Conservation (phyloP, 805 yeast species). For the Sugiyamaella qingdaonensis region DNA sequence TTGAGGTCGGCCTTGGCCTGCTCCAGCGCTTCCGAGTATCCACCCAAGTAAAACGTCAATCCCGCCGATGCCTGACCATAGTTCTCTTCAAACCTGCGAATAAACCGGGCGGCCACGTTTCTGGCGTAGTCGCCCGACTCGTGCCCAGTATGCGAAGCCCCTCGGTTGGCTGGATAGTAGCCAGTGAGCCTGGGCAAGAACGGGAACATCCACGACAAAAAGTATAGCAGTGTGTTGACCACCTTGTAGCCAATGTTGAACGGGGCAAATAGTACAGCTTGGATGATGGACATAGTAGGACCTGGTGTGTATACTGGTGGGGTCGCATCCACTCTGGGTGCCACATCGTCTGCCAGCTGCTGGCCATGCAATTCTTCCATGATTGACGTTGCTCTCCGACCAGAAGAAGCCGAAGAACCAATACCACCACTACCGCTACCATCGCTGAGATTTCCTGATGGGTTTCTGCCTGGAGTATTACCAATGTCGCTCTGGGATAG, state of each 20-base stretch:
- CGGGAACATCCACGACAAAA: constrained; percentile 35
- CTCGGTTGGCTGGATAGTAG: constrained; percentile 36
- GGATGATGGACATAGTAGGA: constrained; percentile 26
- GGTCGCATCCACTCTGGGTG: constrained; percentile 28
- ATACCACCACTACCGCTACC: background rate
- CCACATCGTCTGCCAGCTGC: constrained; percentile 25
- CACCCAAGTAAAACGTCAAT: constrained; percentile 57
- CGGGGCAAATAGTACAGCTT: constrained; percentile 34
- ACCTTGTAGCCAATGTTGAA: constrained; percentile 32
- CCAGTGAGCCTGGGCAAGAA: constrained; percentile 36
- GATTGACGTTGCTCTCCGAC: constrained; percentile 21
- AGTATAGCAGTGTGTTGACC: constrained; percentile 26
- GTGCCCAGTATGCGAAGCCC: constrained; percentile 35
- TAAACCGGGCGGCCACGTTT: constrained; percentile 49
- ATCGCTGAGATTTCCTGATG: background rate
- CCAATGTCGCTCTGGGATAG: background rate
- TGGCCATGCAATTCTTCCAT: constrained; percentile 28
- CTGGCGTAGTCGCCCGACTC: constrained; percentile 45
- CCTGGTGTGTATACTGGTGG: constrained; percentile 26
- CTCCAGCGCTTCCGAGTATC: constrained; percentile 75
- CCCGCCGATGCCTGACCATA: constrained; percentile 22
- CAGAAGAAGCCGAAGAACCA: background rate
- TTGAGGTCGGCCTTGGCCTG: constrained; percentile 64
- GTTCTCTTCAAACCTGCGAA: constrained; percentile 48
- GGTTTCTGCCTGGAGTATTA: background rate